Conservation (phyloP, 495 filamentous ascomycete species). For the Podospora australis region DNA sequence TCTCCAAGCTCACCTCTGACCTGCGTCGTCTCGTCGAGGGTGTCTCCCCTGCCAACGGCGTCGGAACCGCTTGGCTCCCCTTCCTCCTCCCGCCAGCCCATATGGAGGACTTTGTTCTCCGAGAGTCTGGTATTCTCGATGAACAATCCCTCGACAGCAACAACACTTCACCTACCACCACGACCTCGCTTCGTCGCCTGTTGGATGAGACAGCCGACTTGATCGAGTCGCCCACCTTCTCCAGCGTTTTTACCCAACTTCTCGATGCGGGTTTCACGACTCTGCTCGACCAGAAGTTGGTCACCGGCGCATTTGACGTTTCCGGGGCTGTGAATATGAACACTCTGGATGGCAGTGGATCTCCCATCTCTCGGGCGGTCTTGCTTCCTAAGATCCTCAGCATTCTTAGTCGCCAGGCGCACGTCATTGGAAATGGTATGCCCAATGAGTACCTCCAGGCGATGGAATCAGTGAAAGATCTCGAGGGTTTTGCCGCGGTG, state of each 20-base stretch:
- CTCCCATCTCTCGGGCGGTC: conserved; percentile 49
- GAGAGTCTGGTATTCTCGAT: conserved; percentile 69
- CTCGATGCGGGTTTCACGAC: conserved; percentile 82
- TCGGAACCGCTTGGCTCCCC: conserved; percentile 64
- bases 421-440: conserved; percentile 77
- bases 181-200: conserved; percentile 68
- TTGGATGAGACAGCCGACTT: conserved; percentile 93
- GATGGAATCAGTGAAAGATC: conserved; percentile 74
- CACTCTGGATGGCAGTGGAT: conserved; percentile 20
- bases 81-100: conserved; percentile 74
- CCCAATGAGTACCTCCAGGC: conserved; percentile 82
- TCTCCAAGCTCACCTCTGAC: conserved; percentile 70
- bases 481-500: conserved; percentile 91
- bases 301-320: conserved; percentile 64
- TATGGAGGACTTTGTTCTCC: conserved; percentile 74
- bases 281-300: conserved; percentile 72
- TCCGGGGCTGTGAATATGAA: background rate
- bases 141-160: conserved; percentile 4
- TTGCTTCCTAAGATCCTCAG: conserved; percentile 87
- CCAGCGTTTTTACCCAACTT: conserved; percentile 72
- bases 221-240: conserved; percentile 87
- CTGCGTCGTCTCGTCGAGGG: conserved; percentile 83
- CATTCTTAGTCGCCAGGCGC: conserved; percentile 79
- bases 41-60: conserved; percentile 57
- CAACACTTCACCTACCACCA: conserved; percentile 21